These are phyloP conservation scores for Corylus avellana DNA, from an alignment of 306 rosid genomes.

Conservation along the genomic window DNA sequence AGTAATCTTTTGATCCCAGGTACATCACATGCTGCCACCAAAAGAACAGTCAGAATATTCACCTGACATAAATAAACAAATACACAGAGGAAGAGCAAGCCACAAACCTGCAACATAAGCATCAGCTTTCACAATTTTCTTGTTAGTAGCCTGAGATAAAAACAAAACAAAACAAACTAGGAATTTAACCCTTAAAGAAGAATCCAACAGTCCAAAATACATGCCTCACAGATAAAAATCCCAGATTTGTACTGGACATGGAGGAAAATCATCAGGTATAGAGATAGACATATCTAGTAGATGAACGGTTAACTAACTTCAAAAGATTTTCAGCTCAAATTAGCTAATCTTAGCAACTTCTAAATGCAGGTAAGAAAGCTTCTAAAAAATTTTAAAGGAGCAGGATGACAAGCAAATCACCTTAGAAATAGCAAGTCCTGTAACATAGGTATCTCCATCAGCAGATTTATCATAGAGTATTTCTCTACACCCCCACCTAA, in stretches of 20 bases:
- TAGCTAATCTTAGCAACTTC: neutral
- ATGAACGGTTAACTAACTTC: neutral
- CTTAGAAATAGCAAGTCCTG: conserved; percentile 87
- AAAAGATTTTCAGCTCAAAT: neutral
- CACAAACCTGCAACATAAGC: conserved; percentile 93
- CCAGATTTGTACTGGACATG: neutral
- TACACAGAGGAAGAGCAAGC: conserved; percentile 24
- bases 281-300: neutral
- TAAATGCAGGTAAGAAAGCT: neutral
- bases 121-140: conserved; percentile 83
- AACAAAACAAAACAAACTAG: neutral
- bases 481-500: conserved; percentile 98
- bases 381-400: neutral
- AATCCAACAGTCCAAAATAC: neutral
- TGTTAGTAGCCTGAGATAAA: conserved; percentile 73
- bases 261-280: neutral
- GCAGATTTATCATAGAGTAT: conserved; percentile 71
- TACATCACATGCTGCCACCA: conserved; percentile 90
- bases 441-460: conserved; percentile 66
- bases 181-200: conserved; percentile 16
- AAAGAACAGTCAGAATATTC: conserved; percentile 25
- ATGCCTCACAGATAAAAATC: neutral
- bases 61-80: conserved; percentile 18
- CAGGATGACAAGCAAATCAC: conserved; percentile 29
- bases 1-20: conserved; percentile 94